These are phyloP conservation scores for Rhynchosporium agropyri DNA, from an alignment of 2,329 filamentous ascomycete genomes.

Conservation along the genomic window DNA sequence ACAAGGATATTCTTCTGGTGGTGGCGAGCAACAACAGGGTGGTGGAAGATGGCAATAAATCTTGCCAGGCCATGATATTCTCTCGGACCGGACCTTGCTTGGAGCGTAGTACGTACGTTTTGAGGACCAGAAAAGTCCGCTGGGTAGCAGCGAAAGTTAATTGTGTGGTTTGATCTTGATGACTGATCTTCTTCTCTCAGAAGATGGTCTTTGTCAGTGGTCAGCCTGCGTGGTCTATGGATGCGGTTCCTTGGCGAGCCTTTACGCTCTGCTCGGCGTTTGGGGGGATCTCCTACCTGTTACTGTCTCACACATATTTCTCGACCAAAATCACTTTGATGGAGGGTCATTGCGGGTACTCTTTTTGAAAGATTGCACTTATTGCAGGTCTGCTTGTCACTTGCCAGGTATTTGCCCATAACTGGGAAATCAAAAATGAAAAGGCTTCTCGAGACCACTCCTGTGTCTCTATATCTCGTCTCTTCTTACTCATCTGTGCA, in stretches of 20 bases:
- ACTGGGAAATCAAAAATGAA: slow-evolving; percentile 29
- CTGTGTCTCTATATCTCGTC: slow-evolving; percentile 46
- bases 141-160: slow-evolving; percentile 42
- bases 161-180: slow-evolving; percentile 39
- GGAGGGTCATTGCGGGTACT: slow-evolving; percentile 28
- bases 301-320: slow-evolving; percentile 38
- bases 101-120: slow-evolving; percentile 35
- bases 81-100: slow-evolving; percentile 35
- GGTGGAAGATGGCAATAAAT: slow-evolving; percentile 38
- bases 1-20: slow-evolving; percentile 32
- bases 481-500: slow-evolving; percentile 59
- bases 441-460: slow-evolving; percentile 41
- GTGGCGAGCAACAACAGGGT: slow-evolving; percentile 39
- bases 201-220: slow-evolving; percentile 29
- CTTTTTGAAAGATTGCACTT: slow-evolving; percentile 36
- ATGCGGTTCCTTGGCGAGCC: slow-evolving; percentile 40
- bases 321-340: slow-evolving; percentile 40
- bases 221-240: slow-evolving; percentile 41
- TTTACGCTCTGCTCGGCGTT: slow-evolving; percentile 42
- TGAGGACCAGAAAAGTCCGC: slow-evolving; percentile 41
- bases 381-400: slow-evolving; percentile 37
- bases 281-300: slow-evolving; percentile 36
- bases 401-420: slow-evolving; percentile 34
- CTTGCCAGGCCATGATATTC: slow-evolving; percentile 31
- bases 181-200: slow-evolving; percentile 25